phyloP scores from a whole-genome alignment of 2,329 filamentous ascomycete species.

The Boeremia lycopersici region DNA sequence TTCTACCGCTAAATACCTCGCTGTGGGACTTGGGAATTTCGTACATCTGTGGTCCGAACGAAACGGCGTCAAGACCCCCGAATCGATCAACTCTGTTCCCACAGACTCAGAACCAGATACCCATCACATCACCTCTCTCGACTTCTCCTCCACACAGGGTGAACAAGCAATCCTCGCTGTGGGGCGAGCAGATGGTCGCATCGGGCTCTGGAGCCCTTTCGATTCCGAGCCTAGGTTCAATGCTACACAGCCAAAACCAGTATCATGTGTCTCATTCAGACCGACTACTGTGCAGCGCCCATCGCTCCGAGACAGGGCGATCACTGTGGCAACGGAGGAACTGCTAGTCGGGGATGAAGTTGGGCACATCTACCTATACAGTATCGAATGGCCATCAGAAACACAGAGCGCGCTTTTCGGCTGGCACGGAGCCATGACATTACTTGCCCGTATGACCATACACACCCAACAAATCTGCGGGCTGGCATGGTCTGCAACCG shows the following conservation, averaged over 20 bases:
- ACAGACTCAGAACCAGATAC: slow-evolving; percentile 31
- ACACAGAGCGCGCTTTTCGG: slow-evolving; percentile 68
- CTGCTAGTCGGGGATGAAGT: slow-evolving; percentile 83
- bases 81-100: slow-evolving; percentile 59
- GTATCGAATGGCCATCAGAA: slow-evolving; percentile 76
- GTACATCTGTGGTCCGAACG: slow-evolving; percentile 90
- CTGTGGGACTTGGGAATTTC: slow-evolving; percentile 78
- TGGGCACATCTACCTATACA: slow-evolving; percentile 86
- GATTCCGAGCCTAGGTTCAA: slow-evolving; percentile 76
- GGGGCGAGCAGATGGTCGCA: slow-evolving; percentile 76
- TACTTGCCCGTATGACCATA: slow-evolving; percentile 76
- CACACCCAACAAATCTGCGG: slow-evolving; percentile 93
- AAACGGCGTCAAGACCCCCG: slow-evolving; percentile 66
- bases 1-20: slow-evolving; percentile 72
- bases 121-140: slow-evolving; percentile 76
- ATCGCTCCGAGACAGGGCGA: slow-evolving; percentile 57
- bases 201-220: slow-evolving; percentile 78
- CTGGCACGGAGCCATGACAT: slow-evolving; percentile 78
- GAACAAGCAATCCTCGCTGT: slow-evolving; percentile 81
- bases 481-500: slow-evolving; percentile 82
- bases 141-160: slow-evolving; percentile 83
- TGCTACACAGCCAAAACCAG: slow-evolving; percentile 70
- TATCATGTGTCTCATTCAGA: slow-evolving; percentile 83
- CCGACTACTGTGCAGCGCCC: slow-evolving; percentile 62
- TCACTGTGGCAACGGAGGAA: slow-evolving; percentile 74